Percentiles rank a stretch among this genome's conserved stretches.
Evolutionary conservation across 2,329 filamentous ascomycete species (phyloP).

Genomic region (Dothiorella sarmentorum): DNA sequence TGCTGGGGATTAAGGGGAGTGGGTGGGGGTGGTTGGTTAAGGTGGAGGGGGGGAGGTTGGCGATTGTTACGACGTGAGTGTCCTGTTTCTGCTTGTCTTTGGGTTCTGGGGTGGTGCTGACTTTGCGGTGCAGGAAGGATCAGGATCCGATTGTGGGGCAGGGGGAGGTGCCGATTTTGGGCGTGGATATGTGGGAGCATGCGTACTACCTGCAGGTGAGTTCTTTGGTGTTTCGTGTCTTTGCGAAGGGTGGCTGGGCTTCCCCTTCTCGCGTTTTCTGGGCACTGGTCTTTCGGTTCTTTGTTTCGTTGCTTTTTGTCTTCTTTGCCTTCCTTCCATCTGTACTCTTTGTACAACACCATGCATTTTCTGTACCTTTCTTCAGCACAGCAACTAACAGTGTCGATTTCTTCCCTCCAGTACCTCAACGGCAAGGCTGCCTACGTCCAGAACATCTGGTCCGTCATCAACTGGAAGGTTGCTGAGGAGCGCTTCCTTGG

Average conservation of each 20-base stretch:
- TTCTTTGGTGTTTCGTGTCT: not conserved
- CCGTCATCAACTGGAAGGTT: conserved; percentile 73
- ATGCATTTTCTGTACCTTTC: too few relatives aligned
- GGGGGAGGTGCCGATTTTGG: conserved; percentile 64
- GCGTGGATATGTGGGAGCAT: conserved; percentile 91
- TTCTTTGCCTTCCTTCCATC: too few relatives aligned
- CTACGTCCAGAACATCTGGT: conserved; percentile 75
- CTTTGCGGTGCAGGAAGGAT: conserved; percentile 54
- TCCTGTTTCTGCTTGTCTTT: not conserved
- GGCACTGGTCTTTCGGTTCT: too few relatives aligned
- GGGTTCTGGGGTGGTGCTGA: not conserved
- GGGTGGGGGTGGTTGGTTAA: conserved; percentile 87
- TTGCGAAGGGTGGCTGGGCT: too few relatives aligned
- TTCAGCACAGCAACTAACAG: not conserved
- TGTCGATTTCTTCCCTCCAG: conserved; percentile 36
- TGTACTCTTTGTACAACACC: too few relatives aligned
- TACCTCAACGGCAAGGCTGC: conserved; percentile 73
- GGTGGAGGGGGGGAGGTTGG: conserved; percentile 52
- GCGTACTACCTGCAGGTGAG: conserved; percentile 78
- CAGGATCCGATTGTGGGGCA: conserved; percentile 71
- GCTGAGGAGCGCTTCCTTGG: conserved; percentile 61
- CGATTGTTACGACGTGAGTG: conserved; percentile 63
- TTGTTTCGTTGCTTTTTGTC: too few relatives aligned
- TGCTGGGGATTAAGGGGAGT: conserved; percentile 74
- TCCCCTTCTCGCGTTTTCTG: conserved; percentile 1